phyloP scores from a whole-genome alignment of 2,329 filamentous ascomycete species.

The Colletotrichum sp. region DNA sequence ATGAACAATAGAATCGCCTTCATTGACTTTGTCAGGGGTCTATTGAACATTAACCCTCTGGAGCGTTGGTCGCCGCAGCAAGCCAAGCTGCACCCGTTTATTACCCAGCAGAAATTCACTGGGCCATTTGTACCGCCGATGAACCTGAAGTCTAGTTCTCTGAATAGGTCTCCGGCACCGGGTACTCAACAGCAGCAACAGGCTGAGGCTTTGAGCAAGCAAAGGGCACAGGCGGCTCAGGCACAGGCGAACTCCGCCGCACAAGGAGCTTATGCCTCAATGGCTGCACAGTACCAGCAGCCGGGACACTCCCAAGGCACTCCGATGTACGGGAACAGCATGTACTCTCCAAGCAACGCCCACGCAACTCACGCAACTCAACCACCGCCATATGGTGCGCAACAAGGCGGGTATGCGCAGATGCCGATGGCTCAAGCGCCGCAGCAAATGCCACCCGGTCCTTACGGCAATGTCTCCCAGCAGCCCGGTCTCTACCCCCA shows the following conservation, averaged over 20 bases:
- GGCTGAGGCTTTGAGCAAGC: conserved; percentile 92
- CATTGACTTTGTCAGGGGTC: conserved; percentile 94
- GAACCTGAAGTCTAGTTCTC: conserved; percentile 88
- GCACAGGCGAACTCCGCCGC: conserved; percentile 73
- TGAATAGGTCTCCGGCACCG: conserved; percentile 87
- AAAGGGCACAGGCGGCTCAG: conserved; percentile 77
- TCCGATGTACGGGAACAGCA: conserved; percentile 82
- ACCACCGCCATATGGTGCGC: conserved; percentile 81
- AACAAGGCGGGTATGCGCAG: conserved; percentile 73
- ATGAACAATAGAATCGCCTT: conserved; percentile 98
- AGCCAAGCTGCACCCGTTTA: conserved; percentile 96
- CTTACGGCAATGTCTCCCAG: conserved; percentile 63
- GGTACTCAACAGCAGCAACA: conserved; percentile 96
- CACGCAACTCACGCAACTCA: conserved; percentile 63
- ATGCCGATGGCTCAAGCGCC: conserved; percentile 74
- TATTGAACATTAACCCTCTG: conserved; percentile 92
- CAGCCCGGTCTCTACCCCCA: conserved; percentile 65
- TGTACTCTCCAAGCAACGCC: conserved; percentile 71
- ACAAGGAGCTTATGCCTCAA: conserved; percentile 63
- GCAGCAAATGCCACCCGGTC: conserved; percentile 69
- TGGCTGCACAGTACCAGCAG: conserved; percentile 54
- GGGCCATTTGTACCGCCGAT: conserved; percentile 96
- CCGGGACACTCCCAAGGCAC: conserved; percentile 54
- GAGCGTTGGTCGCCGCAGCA: conserved; percentile 98
- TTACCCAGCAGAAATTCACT: conserved; percentile 97